Evolutionary conservation across 2,329 filamentous ascomycete species (phyloP).

Genomic region (Paecilomyces variotii): DNA sequence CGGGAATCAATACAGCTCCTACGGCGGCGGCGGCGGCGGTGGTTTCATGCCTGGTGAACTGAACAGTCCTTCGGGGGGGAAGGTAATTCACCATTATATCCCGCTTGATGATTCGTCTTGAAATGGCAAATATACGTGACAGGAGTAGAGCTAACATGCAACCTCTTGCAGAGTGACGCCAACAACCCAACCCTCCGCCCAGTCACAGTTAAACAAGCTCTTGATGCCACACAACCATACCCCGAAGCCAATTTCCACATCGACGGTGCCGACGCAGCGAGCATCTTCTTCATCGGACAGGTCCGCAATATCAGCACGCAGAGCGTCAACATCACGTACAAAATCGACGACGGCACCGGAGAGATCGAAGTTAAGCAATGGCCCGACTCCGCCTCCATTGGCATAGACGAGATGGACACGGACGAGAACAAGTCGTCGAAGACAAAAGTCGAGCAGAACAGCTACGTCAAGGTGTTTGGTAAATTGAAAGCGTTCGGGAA

Average conservation of each 20-base stretch:
- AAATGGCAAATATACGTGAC: conserved; percentile 1
- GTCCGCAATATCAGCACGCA: conserved; percentile 80
- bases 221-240: conserved; percentile 71
- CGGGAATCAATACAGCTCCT: conserved; percentile 47
- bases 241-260: conserved; percentile 72
- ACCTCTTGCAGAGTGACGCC: conserved; percentile 40
- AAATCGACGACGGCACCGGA: conserved; percentile 90
- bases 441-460: conserved; percentile 58
- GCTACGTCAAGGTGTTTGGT: conserved; percentile 80
- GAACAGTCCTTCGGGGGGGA: conserved; percentile 40
- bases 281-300: conserved; percentile 83
- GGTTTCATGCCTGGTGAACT: conserved; percentile 51
- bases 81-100: conserved; percentile 17
- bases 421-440: conserved; percentile 35
- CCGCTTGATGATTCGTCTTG: neutral
- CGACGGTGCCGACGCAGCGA: conserved; percentile 64
- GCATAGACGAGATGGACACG: conserved; percentile 36
- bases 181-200: conserved; percentile 83
- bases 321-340: conserved; percentile 85
- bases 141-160: neutral
- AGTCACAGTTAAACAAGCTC: conserved; percentile 89
- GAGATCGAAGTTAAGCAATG: conserved; percentile 63
- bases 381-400: conserved; percentile 36
- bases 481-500: conserved; percentile 75
- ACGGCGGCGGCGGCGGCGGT: conserved; percentile 49